Conservation (phyloP, 768 basidiomycete genomes). For the Amanita molliuscula region DNA sequence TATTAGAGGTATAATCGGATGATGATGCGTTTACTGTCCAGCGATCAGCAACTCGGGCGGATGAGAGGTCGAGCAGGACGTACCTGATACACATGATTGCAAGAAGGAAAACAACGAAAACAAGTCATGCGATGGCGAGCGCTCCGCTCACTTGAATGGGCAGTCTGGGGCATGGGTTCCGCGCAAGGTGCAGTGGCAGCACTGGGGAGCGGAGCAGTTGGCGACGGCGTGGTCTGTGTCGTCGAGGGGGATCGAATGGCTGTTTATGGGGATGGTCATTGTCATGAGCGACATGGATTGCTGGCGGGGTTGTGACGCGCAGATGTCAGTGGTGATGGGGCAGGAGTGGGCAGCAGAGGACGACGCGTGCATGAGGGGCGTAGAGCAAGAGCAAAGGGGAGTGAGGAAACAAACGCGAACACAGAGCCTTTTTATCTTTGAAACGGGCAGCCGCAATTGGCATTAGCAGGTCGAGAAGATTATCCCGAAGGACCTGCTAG, state of each 20-base stretch:
- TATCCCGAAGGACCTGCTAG: conserved; percentile 7
- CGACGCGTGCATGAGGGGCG: conserved; percentile 4
- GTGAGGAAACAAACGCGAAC: conserved; percentile 13
- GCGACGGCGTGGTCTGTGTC: conserved; percentile 19
- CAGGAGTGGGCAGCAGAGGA: conserved; percentile 10
- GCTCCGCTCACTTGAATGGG: conserved; percentile 43
- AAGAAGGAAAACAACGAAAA: conserved; percentile 4
- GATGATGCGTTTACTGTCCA: conserved; percentile 1
- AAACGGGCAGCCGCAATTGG: conserved; percentile 8
- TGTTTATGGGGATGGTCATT: conserved; percentile 4
- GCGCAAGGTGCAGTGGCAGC: conserved; percentile 71
- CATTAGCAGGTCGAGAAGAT: conserved; percentile 6
- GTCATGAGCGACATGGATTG: conserved; percentile 1
- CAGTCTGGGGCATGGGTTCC: conserved; percentile 49
- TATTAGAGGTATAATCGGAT: conserved; percentile 5
- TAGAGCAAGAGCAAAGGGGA: conserved; percentile 8
- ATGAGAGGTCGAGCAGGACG: not conserved
- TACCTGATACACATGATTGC: conserved; percentile 8
- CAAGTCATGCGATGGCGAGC: conserved; percentile 2
- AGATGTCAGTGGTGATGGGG: conserved; percentile 9
- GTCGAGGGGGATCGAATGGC: conserved; percentile 13
- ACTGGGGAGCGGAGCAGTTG: conserved; percentile 58
- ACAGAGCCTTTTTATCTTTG: conserved; percentile 22
- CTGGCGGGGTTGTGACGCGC: conserved; percentile 8
- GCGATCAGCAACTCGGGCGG: not conserved